Evolutionary conservation across 352 stramenopile species (phyloP).

Genomic region (Blastocystis sp.): DNA sequence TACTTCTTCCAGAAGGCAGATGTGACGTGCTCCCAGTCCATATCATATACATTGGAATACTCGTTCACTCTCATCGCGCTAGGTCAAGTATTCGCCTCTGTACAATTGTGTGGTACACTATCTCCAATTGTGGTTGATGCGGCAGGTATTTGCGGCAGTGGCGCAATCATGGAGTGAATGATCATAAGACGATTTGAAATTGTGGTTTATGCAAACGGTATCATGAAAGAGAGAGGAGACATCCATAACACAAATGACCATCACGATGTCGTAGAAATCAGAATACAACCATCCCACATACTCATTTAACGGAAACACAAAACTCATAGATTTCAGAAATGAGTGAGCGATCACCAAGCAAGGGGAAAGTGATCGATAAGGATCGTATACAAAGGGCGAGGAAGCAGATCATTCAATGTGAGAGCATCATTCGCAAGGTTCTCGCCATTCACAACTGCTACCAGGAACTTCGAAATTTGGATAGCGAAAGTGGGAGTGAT

Average conservation of each 20-base stretch:
- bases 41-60: constrained; percentile 39
- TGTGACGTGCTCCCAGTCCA: constrained; percentile 14
- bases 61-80: constrained; percentile 54
- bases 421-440: constrained; percentile 43
- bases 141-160: no score
- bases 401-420: constrained; percentile 29
- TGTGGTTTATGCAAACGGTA: no score
- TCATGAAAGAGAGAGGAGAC: no score
- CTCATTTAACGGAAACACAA: background rate
- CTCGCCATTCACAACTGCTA: constrained; percentile 17
- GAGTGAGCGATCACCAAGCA: constrained; percentile 22
- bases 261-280: no score
- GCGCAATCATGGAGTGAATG: no score
- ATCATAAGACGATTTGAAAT: no score
- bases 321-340: background rate
- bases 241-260: no score
- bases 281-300: background rate
- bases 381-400: constrained; percentile 4
- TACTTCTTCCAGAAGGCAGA: constrained; percentile 52
- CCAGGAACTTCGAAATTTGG: background rate
- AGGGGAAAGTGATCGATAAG: background rate
- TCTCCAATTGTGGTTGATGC: no score
- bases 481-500: background rate
- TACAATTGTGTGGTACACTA: no score
- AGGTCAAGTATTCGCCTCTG: no score